Evolutionary conservation across 75 land plant species (phyloP), one percentile per base, ranked within the genome.

Genomic region (Pinus taeda): DNA sequence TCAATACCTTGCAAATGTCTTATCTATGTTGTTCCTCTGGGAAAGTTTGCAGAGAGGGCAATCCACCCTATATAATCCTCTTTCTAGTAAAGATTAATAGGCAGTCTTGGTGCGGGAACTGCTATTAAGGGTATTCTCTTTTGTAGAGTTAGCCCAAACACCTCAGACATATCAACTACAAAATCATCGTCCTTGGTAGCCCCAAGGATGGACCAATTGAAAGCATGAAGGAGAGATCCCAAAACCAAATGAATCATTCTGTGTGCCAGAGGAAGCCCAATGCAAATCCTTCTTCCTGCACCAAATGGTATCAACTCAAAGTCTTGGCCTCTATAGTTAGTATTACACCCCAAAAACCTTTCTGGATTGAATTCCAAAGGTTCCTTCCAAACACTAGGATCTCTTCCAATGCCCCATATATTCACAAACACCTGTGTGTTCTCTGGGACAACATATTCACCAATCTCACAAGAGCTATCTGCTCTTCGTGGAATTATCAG

Each of bases 141-240:
- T 2, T 53, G 24, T 17, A 73, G 18, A 21, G 74, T 73, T 6
- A 73, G 15, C 21, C 57, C 74, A 73, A 45, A 73, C 4, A 33
- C 57, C 15, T 42, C 74, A 1, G 14, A 6, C 57, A 73, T 24
- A 18, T 53, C 74, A 26, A 73, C 0, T 20, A 4, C 1, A 14
- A 45, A 45, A 45, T 45, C 53, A 69, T n/a, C 45, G 13, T 14
- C 60, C 42, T 30, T 30, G 20, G 15, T 57, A n/a, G 57, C 75
- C 29, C 15, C 42, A 1, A 37, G 18, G 15, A 57, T 42, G 49
- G 59, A 36, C 80, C 80, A 79, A 9, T 45, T 74, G 59, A 79
- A 79, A 60, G 75, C 60, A 26, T 79, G 80, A 6, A 79, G 36
- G 62, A 79, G n/a, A 15, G 80, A 60, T 15, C 75, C 80, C 59